Base-by-base conservation (phyloP, 208 protist species). In the Wallacemonas sp. region DNA sequence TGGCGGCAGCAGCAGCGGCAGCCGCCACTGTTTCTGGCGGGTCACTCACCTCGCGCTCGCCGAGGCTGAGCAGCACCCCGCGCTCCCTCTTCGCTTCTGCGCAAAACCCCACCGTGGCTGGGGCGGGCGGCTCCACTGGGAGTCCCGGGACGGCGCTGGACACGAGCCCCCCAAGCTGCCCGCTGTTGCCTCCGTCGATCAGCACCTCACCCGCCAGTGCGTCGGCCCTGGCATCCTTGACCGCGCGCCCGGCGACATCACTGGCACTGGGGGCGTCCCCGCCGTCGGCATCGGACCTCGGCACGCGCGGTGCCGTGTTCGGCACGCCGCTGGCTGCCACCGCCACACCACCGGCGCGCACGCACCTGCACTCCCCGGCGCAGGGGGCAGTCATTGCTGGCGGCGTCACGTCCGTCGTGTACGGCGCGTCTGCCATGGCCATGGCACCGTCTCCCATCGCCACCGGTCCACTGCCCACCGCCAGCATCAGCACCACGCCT, bases 51-150 rank as follows among this genome's bases (percentile, higher is more conserved):
- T 19, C 13, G 9, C 2, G 30, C n/a, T n/a, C 30, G 3, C 24
- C 50, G 50, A 26, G 29, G 15, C 24, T 57, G n/a, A 37, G 10
- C 32, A 24, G 4, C 10, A 57, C 50, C 6, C 50, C 50, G 10
- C 50, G 50, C 50, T 39, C 50, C 12, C 50, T 57, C 50, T 57
- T 57, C 50, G 50, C 50, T 4, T 57, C 50, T 17, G 50, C 24
- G 26, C 50, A 34, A 19, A 57, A 57, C 50, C 30, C 50, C 6
- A 37, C 12, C 21, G 29, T 57, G 3, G 24, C 50, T 3, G 29
- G 50, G 9, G 24, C 50, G 10, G 29, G 29, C 46, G 33, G 46
- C 41, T 8, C 15, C 41, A 24, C 10, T n/a, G 41, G 15, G 17
- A 46, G 15, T 46, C 19, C 24, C n/a, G n/a, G n/a, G n/a, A n/a